Conservation (phyloP, 257 asterid genomes). For the Linderniella brevidens region DNA sequence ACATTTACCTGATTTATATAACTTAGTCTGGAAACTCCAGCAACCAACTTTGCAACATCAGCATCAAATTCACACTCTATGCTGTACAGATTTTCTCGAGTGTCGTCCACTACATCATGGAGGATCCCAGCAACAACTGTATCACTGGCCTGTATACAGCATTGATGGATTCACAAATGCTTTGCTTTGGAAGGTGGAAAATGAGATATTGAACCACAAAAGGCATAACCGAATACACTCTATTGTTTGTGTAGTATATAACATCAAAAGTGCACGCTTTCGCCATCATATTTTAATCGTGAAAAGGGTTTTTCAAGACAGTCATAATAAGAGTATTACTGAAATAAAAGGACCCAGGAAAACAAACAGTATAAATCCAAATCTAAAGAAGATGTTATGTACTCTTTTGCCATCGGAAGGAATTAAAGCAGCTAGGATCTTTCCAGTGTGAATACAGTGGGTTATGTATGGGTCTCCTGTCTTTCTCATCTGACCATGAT, state of each 20-base stretch:
- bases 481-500: constrained; percentile 76
- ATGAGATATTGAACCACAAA: too few relatives aligned
- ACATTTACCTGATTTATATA: constrained; percentile 70
- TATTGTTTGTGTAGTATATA: too few relatives aligned
- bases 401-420: constrained; percentile 79
- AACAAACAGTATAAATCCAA: neutral
- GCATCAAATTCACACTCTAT: constrained; percentile 65
- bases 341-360: too few relatives aligned
- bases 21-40: constrained; percentile 89
- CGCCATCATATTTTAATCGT: too few relatives aligned
- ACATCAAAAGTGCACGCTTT: too few relatives aligned
- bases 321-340: too few relatives aligned
- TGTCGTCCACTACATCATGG: constrained; percentile 82
- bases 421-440: constrained; percentile 64
- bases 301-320: too few relatives aligned
- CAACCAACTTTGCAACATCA: constrained; percentile 78
- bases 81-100: constrained; percentile 52
- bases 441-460: constrained; percentile 92
- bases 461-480: constrained; percentile 96
- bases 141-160: constrained; percentile 47
- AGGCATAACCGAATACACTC: too few relatives aligned
- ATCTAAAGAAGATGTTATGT: constrained; percentile 7
- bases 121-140: constrained; percentile 94
- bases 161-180: too few relatives aligned
- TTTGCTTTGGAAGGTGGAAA: too few relatives aligned